Base-by-base conservation (phyloP, 1,284 basidiomycete species). In the Macrocystidia cucumis region DNA sequence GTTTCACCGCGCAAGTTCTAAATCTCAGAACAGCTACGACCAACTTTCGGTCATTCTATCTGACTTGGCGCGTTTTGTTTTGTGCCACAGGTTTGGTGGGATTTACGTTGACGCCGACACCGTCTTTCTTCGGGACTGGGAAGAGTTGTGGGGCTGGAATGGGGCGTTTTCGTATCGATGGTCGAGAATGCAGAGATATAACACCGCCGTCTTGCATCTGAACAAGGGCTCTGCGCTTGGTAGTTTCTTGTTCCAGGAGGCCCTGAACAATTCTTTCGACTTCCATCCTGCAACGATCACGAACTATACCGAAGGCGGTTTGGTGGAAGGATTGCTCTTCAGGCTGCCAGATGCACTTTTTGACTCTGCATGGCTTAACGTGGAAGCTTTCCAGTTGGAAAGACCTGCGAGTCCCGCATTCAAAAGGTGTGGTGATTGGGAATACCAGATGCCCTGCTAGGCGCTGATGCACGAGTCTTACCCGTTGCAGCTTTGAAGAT, bases 101-200 rank as follows among this genome's bases (percentile, higher is more conserved):
- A 81, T 85, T 29, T 92, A 91, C 52, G 73, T 92, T 33, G 88
- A 92, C 49, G 86, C 87, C 11, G 89, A 91, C 55, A 91, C 85
- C 3, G 71, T 92, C 37, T 75, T 92, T 46, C 59, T 92, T 9
- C 75, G 89, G n/a, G 89, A 92, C 51, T 92, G 89, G 89, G 87
- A 90, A 52, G 88, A 91, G 45, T 59, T 92, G 9, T 91, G 86
- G 85, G 84, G 84, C 14, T 90, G 83, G 77, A 76, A 78, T 46
- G 87, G 87, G 16, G 85, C 86, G 24, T 92, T 90, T 47, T 87
- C 89, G 3, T 92, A 91, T 52, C 70, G 87, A 2, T 91, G 88
- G 88, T 82, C 78, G 24, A 75, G 83, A 38, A 59, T 88, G 42
- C 70, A 80, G 45, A 83, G 79, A 50, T 91, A 91, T 57, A 91